Base-by-base conservation (phyloP, 2,329 filamentous ascomycete genomes). In the Colletotrichum higginsianum region DNA sequence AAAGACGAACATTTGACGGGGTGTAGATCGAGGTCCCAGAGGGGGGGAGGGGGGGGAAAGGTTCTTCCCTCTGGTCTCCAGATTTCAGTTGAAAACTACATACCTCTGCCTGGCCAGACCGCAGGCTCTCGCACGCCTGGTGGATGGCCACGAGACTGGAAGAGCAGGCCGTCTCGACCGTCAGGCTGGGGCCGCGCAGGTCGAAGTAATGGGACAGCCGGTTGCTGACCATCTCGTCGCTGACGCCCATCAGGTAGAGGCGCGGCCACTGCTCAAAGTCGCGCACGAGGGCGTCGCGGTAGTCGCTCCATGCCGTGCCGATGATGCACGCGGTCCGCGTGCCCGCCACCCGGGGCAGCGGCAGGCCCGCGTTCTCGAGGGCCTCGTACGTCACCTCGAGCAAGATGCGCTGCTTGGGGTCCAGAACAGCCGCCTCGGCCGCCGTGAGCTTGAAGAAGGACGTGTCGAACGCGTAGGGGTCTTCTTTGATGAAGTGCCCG, bases 161-260 rank as follows among this genome's bases (percentile, higher is more conserved):
- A 0, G 85, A 87, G 72, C 87, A 89, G 1, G 84, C 87, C 0
- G 87, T 88, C 69, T 88, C 85, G 7, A 88, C 78, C 1, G 85
- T 86, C 75, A 86, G 78, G 49, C 83, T 85, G 0, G 86, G 83
- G 0, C 86, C 86, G 6, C 75, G 75, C 58, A 86, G 81, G 75
- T 87, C 80, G 73, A 84, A 86, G 58, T 83, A 84, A 74, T 86
- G 86, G 2, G 83, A 85, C 6, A 87, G 72, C 23, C 85, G 80
- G 74, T 86, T 86, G 0, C 82, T 78, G 5, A 85, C 57, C 46
- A 85, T 71, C 57, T 61, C 64, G 50, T 67, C 65, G 56, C 65
- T 53, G 57, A 79, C 82, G 71, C 84, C 85, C 1, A 84, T 84
- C 21, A 82, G 81, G 57, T 80, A 79, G 75, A 85, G 84, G 70